Evolutionary conservation across 2,329 filamentous ascomycete genomes (phyloP), one percentile per base, ranked within the genome.

Genomic region (Fusarium sp.): DNA sequence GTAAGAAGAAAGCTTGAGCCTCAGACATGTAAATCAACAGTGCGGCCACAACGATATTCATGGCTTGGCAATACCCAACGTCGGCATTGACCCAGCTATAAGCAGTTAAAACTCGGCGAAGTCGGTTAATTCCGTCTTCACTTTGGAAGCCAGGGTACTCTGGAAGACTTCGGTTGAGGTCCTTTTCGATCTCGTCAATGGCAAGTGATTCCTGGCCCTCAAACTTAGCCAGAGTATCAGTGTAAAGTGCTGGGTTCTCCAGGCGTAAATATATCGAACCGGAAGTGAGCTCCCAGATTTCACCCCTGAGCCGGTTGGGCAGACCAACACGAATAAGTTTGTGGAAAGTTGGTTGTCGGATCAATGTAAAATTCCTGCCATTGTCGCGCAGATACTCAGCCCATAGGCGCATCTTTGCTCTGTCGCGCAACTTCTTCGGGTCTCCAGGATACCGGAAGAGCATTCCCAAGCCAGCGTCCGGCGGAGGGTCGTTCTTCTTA

Each of bases 41-140:
- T n/a, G 96, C 96, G 19, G 96, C 96, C 57, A 98, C 95, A 34
- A 99, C 96, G 73, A 99, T 99, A 80, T 99, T 99, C 96, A 99
- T 99, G 67, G 96, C 96, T 81, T 99, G 96, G 79, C 96, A 99
- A 81, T 99, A 99, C 71, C 96, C 96, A 58, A 99, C 94, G 71
- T 98, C 94, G 55, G 93, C 88, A 75, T 99, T 96, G 50, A 91
- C 93, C 96, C 96, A 99, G 81, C 94, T 98, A 83, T 99, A 99
- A 7, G 96, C 96, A 3, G 95, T 98, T 58, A 99, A 85, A 39
- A 99, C 96, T 61, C 95, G 88, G 63, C 96, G 90, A 67, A 99
- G 84, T 21, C 96, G 88, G 45, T 91, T 93, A 70, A 99, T 99
- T 18, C 96, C 96, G 76, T 98, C 94, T 78, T 97, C 92, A 76